Percentiles rank a stretch among this genome's conserved stretches.
Conservation (phyloP, 345 rosid genomes). For the Bretschneidera sinensis region DNA sequence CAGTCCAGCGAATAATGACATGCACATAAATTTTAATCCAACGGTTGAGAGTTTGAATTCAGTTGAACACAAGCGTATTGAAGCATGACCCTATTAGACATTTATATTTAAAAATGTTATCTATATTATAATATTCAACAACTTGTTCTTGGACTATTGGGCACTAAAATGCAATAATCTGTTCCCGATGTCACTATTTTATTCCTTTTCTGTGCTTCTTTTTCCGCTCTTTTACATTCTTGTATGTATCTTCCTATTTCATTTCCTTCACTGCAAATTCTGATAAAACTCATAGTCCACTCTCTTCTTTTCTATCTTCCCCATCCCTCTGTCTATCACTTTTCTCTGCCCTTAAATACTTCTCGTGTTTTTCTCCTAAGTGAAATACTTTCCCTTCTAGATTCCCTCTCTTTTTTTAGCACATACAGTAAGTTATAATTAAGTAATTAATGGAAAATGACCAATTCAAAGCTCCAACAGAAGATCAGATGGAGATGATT, state of each 20-base stretch:
- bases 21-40: too few species aligned
- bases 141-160: too few species aligned
- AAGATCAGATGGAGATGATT: conserved; percentile 34
- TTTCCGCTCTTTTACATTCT: conserved; percentile 16
- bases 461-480: conserved; percentile 28
- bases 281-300: conserved; percentile 36
- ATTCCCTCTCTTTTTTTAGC: not conserved
- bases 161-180: conserved; percentile 13
- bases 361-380: not conserved
- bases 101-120: too few species aligned
- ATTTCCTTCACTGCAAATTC: conserved; percentile 33
- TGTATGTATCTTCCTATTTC: not conserved
- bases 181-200: conserved; percentile 33
- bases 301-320: conserved; percentile 28
- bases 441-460: conserved; percentile 40
- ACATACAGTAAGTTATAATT: not conserved
- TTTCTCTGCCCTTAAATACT: conserved; percentile 11
- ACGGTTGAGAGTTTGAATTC: too few species aligned
- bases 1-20: too few species aligned
- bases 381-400: not conserved
- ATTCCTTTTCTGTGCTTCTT: conserved; percentile 1
- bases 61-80: too few species aligned
- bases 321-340: conserved; percentile 36
- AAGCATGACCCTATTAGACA: too few species aligned
- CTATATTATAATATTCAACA: too few species aligned